Base-by-base conservation (phyloP, 1,139 yeast species). In the Taiozyma sp. region DNA sequence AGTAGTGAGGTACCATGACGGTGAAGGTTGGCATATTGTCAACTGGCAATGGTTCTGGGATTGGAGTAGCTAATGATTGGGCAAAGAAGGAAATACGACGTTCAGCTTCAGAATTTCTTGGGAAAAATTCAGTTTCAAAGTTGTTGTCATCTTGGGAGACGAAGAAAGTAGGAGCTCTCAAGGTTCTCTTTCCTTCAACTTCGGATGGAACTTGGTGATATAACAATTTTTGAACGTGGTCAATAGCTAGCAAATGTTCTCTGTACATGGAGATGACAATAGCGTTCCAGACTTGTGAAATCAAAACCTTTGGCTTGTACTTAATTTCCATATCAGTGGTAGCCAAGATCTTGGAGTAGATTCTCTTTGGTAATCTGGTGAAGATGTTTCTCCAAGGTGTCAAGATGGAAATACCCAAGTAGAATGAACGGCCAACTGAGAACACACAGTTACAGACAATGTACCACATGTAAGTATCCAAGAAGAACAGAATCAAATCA, bases 21-120 rank as follows among this genome's bases (percentile, higher is more conserved):
- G 98, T 91, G 70, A 93, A 93, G 13, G 98, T 93, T 56, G 99
- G 99, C 99, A 93, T 93, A 77, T 93, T 93, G 73, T 93, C 99
- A 62, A 93, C 97, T 41, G 99, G 99, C 65, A 93, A 79, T 55
- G 99, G 98, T 74, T 93, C 98, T 58, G 96, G 96, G 65, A 93
- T 92, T 61, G 99, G 99, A 54, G 98, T 93, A 49, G 99, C 96
- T 72, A 93, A 79, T 27, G 98, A 92, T 74, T 93, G 99, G 53
- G 99, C 99, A 74, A 93, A 93, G 86, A 93, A 93, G 52, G 97
- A 89, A 64, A 93, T 91, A 82, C 99, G 95, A 78, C 99, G 90
- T 76, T 93, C 99, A 57, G 99, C 99, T 73, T 93, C 99, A 48
- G 97, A 90, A 72, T 92, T 83, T 67, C 84, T 79, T 63, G 97